Conservation (phyloP, 2,329 filamentous ascomycete genomes). For the Penicillium sp. region DNA sequence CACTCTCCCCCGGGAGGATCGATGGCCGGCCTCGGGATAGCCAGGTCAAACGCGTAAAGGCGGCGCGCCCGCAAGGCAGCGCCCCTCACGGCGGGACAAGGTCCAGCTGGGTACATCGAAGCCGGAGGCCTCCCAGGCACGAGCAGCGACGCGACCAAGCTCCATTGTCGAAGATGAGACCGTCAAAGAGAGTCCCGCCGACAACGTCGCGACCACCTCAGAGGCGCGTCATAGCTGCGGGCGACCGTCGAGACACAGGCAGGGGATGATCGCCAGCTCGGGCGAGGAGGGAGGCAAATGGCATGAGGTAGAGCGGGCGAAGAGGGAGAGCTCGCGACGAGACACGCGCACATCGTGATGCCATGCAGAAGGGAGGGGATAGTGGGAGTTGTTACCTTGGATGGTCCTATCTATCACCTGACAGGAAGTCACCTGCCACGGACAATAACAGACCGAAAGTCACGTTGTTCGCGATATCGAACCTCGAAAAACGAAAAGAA, state of each 20-base stretch:
- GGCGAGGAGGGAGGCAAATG: background rate
- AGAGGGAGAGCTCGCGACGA: background rate
- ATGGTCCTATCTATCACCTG: conserved; percentile 46
- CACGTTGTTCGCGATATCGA: conserved; percentile 30
- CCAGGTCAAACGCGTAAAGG: conserved; percentile 30
- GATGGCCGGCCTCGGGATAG: conserved; percentile 19
- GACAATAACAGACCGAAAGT: conserved; percentile 39
- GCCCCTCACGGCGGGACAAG: background rate
- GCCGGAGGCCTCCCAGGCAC: background rate
- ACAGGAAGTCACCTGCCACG: conserved; percentile 47
- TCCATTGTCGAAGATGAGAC: conserved; percentile 1
- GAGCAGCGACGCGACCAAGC: conserved; percentile 1
- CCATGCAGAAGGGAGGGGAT: conserved; percentile 17
- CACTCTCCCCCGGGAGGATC: conserved; percentile 13
- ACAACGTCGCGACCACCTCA: conserved; percentile 16
- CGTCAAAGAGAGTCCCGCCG: background rate
- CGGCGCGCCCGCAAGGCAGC: conserved; percentile 28
- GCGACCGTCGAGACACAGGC: conserved; percentile 26
- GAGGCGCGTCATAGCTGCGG: conserved; percentile 32
- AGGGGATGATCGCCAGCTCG: background rate
- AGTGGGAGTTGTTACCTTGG: conserved; percentile 36
- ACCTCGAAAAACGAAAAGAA: conserved; percentile 29
- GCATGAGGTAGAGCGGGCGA: conserved; percentile 4
- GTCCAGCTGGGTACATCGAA: conserved; percentile 3
- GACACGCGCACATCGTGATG: background rate